Conservation (phyloP, 2,329 filamentous ascomycete species). For the Aspergillus tanneri region DNA sequence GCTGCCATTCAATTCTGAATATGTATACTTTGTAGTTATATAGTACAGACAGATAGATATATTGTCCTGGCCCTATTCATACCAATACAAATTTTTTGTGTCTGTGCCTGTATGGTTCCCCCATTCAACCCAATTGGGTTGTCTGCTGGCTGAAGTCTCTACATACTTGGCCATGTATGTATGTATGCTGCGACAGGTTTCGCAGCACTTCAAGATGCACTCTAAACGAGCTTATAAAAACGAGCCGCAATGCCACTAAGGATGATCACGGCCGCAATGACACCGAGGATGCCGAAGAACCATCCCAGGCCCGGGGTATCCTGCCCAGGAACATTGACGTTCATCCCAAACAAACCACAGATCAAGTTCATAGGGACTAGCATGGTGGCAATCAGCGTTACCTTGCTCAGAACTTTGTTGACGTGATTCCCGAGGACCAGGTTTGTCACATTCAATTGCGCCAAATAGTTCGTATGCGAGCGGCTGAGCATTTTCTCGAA, state of each 20-base stretch:
- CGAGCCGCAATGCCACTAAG: constrained; percentile 41
- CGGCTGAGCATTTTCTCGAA: constrained; percentile 97
- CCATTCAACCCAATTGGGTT: too few species aligned
- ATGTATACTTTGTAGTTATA: too few species aligned
- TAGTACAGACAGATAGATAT: too few species aligned
- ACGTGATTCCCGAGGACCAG: constrained; percentile 83
- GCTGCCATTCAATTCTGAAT: too few species aligned
- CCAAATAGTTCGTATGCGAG: constrained; percentile 92
- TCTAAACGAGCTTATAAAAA: constrained; percentile 43
- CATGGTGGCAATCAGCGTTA: constrained; percentile 89
- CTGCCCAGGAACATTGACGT: constrained; percentile 48
- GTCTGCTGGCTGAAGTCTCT: too few species aligned
- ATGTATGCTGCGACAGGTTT: too few species aligned
- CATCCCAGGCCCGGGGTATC: constrained; percentile 38
- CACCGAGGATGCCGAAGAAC: constrained; percentile 52
- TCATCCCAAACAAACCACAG: constrained; percentile 60
- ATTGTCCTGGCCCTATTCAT: too few species aligned
- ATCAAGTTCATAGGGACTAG: constrained; percentile 95
- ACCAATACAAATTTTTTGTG: too few species aligned
- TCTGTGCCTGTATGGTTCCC: too few species aligned
- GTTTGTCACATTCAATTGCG: constrained; percentile 88
- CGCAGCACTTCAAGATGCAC: too few species aligned
- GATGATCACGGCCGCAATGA: constrained; percentile 45
- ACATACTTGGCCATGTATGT: too few species aligned
- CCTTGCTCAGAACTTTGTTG: constrained; percentile 88